Evolutionary conservation across 148 eudicot genomes (phyloP).

Genomic region (Chenopodium album): DNA sequence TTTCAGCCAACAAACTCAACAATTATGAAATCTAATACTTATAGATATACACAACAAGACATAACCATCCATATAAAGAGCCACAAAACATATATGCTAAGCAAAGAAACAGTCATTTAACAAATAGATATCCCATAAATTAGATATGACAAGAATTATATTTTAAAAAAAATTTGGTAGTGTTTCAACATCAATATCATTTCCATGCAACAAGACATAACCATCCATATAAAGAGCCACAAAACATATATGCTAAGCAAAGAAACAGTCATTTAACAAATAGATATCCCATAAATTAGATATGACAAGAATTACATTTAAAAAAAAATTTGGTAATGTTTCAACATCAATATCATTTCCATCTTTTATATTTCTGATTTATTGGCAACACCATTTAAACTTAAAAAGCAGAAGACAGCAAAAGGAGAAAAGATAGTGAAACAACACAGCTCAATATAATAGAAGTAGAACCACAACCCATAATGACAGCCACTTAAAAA

Average conservation of each 20-base stretch:
- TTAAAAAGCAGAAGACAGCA: not conserved
- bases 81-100: not conserved
- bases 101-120: not conserved
- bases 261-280: not conserved
- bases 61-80: not conserved
- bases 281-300: not conserved
- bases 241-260: not conserved
- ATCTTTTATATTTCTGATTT: not conserved
- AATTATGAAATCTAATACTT: not conserved
- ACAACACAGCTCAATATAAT: not conserved
- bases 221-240: not conserved
- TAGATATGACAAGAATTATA: too few species aligned
- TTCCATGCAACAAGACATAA: not conserved
- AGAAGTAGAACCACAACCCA: not conserved
- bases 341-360: too few species aligned
- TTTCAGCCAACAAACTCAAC: not conserved
- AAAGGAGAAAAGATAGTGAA: not conserved
- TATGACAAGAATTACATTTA: too few species aligned
- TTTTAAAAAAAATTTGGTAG: not conserved
- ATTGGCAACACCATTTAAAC: not conserved
- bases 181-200: too few species aligned
- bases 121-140: not conserved
- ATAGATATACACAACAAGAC: not conserved
- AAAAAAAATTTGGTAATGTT: not conserved
- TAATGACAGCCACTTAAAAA: not conserved